A percentile compares a stretch with the other conserved stretches of the same genome.
phyloP scores from a whole-genome alignment of 345 rosid species.

The Turnera subulata region DNA sequence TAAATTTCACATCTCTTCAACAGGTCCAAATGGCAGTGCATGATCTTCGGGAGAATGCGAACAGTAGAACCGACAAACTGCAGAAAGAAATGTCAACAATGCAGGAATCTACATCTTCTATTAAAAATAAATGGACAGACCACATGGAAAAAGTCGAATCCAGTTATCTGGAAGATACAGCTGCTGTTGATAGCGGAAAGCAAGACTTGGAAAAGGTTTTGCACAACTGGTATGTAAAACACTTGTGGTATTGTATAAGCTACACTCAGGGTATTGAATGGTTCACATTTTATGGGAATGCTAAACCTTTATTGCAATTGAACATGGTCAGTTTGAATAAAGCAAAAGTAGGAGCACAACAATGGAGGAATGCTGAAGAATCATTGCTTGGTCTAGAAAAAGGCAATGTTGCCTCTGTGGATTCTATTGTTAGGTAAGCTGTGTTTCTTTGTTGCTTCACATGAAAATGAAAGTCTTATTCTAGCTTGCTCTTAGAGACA shows the following conservation, averaged over 20 bases:
- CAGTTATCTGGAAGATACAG: slow-evolving; percentile 56
- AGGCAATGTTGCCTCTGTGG: slow-evolving; percentile 77
- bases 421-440: slow-evolving; percentile 74
- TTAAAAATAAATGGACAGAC: slow-evolving; percentile 69
- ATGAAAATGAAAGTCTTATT: not conserved
- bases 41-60: slow-evolving; percentile 73
- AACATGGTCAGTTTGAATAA: slow-evolving; percentile 57
- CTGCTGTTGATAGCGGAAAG: slow-evolving; percentile 75
- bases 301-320: not conserved
- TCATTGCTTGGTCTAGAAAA: slow-evolving; percentile 75
- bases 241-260: no score
- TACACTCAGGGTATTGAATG: no score
- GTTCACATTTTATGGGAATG: no score
- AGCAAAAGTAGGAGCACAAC: slow-evolving; percentile 70
- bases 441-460: not conserved
- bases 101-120: slow-evolving; percentile 72
- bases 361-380: slow-evolving; percentile 87
- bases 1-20: not conserved
- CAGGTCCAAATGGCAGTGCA: slow-evolving; percentile 90
- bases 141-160: slow-evolving; percentile 87
- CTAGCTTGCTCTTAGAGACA: slow-evolving; percentile 6
- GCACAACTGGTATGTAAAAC: slow-evolving; percentile 58
- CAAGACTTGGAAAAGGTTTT: slow-evolving; percentile 73
- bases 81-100: slow-evolving; percentile 92
- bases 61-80: slow-evolving; percentile 60